Percentiles rank a stretch among this genome's conserved stretches.
These are phyloP conservation scores for Neocucurbitaria cava DNA, from an alignment of 2,329 filamentous ascomycete genomes.

Conservation along the genomic window DNA sequence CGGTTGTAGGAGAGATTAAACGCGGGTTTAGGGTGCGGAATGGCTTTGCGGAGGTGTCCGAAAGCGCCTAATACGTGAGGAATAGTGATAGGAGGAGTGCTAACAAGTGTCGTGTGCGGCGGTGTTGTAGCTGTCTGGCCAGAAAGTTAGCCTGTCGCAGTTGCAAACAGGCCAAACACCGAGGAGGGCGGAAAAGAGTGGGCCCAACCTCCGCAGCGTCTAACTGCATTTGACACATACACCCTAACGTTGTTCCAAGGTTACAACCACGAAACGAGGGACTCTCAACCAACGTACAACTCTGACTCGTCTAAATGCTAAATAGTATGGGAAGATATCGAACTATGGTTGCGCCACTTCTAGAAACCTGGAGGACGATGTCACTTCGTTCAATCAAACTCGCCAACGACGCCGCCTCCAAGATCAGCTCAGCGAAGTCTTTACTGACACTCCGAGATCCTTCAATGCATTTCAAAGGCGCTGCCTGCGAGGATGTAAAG, in stretches of 20 bases:
- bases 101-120: conserved; percentile 17
- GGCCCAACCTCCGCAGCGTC: conserved; percentile 1
- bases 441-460: too few relatives aligned
- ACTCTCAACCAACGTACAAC: not conserved
- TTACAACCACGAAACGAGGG: not conserved
- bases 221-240: not conserved
- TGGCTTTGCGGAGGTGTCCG: not conserved
- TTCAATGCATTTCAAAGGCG: too few relatives aligned
- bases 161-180: conserved; percentile 36
- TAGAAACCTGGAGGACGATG: too few relatives aligned
- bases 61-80: not conserved
- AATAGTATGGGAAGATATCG: too few relatives aligned
- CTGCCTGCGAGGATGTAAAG: too few relatives aligned
- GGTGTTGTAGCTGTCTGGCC: conserved; percentile 28
- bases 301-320: too few relatives aligned
- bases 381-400: too few relatives aligned
- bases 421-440: too few relatives aligned
- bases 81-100: not conserved
- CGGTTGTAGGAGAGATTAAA: not conserved
- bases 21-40: not conserved
- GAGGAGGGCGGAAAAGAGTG: conserved; percentile 13
- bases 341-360: too few relatives aligned
- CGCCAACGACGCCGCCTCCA: too few relatives aligned
- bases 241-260: too few relatives aligned
- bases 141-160: conserved; percentile 27